Evolutionary conservation across 2,329 filamentous ascomycete genomes (phyloP), one percentile per base, ranked within the genome.

Genomic region (Cercospora sp.): DNA sequence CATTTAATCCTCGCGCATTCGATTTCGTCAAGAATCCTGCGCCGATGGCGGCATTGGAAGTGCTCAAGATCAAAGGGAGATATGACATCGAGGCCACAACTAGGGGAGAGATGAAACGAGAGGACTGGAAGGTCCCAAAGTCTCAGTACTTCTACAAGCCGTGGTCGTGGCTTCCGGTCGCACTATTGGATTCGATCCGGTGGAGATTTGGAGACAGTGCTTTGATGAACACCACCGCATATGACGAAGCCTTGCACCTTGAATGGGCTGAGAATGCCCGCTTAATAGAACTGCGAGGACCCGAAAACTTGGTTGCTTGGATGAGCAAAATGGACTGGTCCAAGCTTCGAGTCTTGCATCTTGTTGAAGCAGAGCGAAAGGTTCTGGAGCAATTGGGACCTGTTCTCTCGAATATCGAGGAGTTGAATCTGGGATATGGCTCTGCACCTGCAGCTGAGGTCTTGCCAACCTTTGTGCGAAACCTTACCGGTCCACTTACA

Each of bases 241-340:
- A 28, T 30, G 51, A 57, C 24, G 51, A 26, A 57, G 51, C 24
- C 21, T 8, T 57, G 18, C 9, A 28, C 6, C 18, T 16, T 30
- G 18, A 57, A 30, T 12, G 51, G 51, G 28, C 51, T 12, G 13
- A 26, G 28, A 57, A 57, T 30, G 51, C 24, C 13, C 13, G 13
- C n/a, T 30, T 57, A 5, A 26, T 28, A 28, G 13, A 30, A 30
- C 4, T 28, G 28, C 51, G 51, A 26, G 51, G 13, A 4, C 51
- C 51, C 16, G 51, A 30, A n/a, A 57, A 57, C 21, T 21, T 57
- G 13, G 51, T 10, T 28, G 51, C 51, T 28, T 57, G 51, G 51
- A 57, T 57, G 51, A 57, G 18, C 51, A 57, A 57, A 4, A 57
- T 57, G 51, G 51, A 57, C 28, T 57, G 51, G 51, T 57, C 51